Percentiles rank a stretch among this genome's conserved stretches.
These are phyloP conservation scores for Eremomyces bilateralis DNA, from an alignment of 495 filamentous ascomycete species.

Conservation along the genomic window DNA sequence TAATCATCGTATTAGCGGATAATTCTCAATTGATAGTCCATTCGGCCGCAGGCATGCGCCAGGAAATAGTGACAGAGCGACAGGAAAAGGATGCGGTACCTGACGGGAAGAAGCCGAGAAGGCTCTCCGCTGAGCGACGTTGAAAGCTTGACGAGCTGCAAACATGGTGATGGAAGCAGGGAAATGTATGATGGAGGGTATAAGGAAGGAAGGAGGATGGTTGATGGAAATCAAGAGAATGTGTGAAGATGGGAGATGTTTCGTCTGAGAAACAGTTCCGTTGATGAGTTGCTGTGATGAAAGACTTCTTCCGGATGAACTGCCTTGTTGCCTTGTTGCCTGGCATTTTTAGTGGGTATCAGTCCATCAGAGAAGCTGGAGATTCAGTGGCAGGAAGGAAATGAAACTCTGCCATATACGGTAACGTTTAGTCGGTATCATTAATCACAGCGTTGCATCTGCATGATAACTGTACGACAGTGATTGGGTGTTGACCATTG, in stretches of 20 bases:
- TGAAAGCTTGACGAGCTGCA: conserved; percentile 46
- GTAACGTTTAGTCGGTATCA: too few species aligned
- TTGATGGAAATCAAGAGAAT: neutral
- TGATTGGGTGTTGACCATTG: too few species aligned
- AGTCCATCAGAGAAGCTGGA: too few species aligned
- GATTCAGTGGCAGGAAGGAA: too few species aligned
- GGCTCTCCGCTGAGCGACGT: conserved; percentile 58
- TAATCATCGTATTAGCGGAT: neutral
- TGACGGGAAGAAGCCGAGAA: conserved; percentile 85
- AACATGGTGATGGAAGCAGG: conserved; percentile 53
- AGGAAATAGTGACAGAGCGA: neutral
- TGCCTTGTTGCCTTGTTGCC: too few species aligned
- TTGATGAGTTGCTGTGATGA: too few species aligned
- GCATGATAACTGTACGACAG: too few species aligned
- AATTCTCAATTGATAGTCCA: conserved; percentile 17
- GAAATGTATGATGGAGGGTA: neutral
- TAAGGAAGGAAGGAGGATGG: neutral
- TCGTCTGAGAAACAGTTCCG: too few species aligned
- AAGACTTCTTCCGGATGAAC: too few species aligned
- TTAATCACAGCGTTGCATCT: too few species aligned
- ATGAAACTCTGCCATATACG: too few species aligned
- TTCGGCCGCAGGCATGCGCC: neutral
- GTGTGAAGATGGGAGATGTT: neutral
- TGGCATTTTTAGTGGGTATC: too few species aligned
- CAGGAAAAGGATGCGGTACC: conserved; percentile 28